Conservation (phyloP, 2,329 filamentous ascomycete species). For the Talaromyces sp. region DNA sequence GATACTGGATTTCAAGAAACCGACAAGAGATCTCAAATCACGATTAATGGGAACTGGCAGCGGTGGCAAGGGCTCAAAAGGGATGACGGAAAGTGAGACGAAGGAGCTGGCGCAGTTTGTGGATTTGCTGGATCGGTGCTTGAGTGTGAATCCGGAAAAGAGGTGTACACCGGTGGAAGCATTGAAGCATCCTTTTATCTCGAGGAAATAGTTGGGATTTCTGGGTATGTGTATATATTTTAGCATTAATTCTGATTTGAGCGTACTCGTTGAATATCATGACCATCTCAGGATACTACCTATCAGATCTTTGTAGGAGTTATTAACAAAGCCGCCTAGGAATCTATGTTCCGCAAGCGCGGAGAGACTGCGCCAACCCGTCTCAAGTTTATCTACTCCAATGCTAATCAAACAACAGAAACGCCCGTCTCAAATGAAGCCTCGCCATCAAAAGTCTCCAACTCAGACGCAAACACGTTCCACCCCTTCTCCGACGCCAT, state of each 20-base stretch:
- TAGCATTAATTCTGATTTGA: background rate
- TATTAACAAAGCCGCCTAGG: background rate
- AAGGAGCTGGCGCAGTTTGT: constrained; percentile 80
- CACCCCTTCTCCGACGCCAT: constrained; percentile 10
- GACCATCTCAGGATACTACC: background rate
- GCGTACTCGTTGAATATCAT: background rate
- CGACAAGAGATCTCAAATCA: constrained; percentile 76
- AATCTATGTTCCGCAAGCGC: no score
- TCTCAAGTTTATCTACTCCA: background rate
- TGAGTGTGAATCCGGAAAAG: constrained; percentile 89
- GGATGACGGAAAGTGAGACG: constrained; percentile 68
- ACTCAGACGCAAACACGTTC: constrained; percentile 9
- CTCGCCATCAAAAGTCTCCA: constrained; percentile 1
- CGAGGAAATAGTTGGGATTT: constrained; percentile 7
- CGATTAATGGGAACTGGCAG: constrained; percentile 57
- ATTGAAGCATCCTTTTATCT: constrained; percentile 82
- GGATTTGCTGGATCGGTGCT: constrained; percentile 82
- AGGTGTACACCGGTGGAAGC: constrained; percentile 83
- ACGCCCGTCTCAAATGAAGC: background rate
- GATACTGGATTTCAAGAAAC: constrained; percentile 56
- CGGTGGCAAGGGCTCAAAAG: constrained; percentile 50
- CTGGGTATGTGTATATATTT: background rate
- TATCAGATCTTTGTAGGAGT: background rate
- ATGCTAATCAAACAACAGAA: background rate
- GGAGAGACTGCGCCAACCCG: no score